Evolutionary conservation across 345 rosid species (phyloP).

Genomic region (Laguncularia racemosa): DNA sequence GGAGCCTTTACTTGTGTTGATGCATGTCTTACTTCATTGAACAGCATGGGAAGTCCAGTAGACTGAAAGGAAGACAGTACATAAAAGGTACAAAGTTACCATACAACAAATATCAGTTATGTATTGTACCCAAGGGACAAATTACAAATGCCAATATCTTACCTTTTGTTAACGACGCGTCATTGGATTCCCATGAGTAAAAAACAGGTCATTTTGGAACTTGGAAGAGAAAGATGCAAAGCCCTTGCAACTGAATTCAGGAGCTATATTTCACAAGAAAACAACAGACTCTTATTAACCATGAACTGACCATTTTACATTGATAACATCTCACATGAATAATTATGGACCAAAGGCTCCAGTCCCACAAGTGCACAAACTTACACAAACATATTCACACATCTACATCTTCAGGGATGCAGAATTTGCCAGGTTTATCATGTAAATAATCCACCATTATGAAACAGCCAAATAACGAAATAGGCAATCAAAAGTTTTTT

Average conservation of each 20-base stretch:
- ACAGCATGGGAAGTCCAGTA: conserved; percentile 29
- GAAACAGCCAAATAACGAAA: background rate
- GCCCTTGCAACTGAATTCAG: conserved; percentile 20
- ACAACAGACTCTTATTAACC: background rate
- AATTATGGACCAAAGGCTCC: no score
- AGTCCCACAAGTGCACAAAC: no score
- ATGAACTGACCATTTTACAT: no score
- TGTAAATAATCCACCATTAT: no score
- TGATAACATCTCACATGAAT: no score
- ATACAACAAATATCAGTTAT: background rate
- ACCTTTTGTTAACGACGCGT: conserved; percentile 53
- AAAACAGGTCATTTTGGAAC: conserved; percentile 25
- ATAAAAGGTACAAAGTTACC: background rate
- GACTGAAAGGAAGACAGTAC: conserved; percentile 30
- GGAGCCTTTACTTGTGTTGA: conserved; percentile 54
- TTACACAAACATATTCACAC: no score
- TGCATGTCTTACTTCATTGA: conserved; percentile 34
- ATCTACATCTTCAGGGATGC: no score
- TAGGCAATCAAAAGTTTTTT: background rate
- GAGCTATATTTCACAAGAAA: conserved; percentile 33
- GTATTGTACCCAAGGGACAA: background rate
- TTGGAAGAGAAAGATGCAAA: conserved; percentile 30
- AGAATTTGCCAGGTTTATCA: no score
- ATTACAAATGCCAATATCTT: conserved; percentile 13
- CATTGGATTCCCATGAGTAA: conserved; percentile 28